A percentile compares a stretch with the other conserved stretches of the same genome.
phyloP scores from a whole-genome alignment of 1,284 basidiomycete genomes.

The Neonothopanus nambi region DNA sequence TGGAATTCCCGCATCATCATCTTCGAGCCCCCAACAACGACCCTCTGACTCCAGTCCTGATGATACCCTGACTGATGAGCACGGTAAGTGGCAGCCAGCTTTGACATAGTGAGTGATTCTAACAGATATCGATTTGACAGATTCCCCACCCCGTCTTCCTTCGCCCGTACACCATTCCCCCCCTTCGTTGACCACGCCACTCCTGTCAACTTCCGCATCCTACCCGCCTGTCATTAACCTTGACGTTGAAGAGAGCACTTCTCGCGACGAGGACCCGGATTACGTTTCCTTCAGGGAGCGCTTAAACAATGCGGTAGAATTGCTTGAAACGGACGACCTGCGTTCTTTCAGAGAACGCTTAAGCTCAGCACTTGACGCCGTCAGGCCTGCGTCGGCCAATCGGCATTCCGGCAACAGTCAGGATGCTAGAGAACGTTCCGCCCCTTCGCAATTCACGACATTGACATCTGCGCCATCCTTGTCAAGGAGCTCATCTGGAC shows the following conservation, averaged over 20 bases:
- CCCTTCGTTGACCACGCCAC: conserved; percentile 33
- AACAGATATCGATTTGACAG: background rate
- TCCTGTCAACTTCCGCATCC: conserved; percentile 18
- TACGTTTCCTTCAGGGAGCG: conserved; percentile 12
- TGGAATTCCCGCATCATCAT: background rate
- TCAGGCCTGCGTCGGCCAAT: conserved; percentile 7
- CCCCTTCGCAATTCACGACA: too few relatives aligned
- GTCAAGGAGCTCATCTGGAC: too few relatives aligned
- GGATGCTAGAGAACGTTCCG: too few relatives aligned
- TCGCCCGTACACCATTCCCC: conserved; percentile 21
- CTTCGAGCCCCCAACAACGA: too few relatives aligned
- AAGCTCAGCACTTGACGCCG: conserved; percentile 17
- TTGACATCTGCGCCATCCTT: too few relatives aligned
- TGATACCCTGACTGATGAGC: background rate
- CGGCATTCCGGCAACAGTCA: too few relatives aligned
- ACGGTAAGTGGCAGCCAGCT: background rate
- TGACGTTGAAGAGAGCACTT: background rate
- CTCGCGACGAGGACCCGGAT: background rate
- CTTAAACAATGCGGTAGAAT: conserved; percentile 8
- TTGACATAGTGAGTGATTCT: too few relatives aligned
- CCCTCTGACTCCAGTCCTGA: background rate
- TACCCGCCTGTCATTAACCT: background rate
- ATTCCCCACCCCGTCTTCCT: conserved; percentile 25
- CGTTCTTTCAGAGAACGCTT: conserved; percentile 19
- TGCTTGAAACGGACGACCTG: conserved; percentile 7